These are phyloP conservation scores for Globisporangium cylindrosporum DNA, from an alignment of 352 stramenopile species.

Conservation along the genomic window DNA sequence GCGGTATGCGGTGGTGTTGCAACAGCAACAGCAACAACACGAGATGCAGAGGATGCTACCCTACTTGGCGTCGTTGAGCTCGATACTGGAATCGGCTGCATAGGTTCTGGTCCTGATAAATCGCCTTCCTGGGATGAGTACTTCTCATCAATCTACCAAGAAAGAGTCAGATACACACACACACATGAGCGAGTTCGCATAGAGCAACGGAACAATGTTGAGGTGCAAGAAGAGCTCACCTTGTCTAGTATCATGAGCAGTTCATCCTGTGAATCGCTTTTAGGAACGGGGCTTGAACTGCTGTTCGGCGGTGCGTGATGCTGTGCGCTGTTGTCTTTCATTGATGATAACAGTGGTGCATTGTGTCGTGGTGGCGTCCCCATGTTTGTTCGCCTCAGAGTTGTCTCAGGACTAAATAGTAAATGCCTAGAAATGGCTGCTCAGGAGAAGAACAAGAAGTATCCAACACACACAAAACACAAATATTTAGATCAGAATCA, in stretches of 20 bases:
- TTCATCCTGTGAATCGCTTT: slow-evolving; percentile 55
- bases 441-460: neutral
- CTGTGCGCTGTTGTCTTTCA: neutral
- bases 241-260: slow-evolving; percentile 55
- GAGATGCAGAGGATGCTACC: neutral
- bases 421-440: slow-evolving; percentile 44
- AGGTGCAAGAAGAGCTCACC: slow-evolving; percentile 12
- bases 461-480: neutral
- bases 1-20: neutral
- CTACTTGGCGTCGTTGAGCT: neutral
- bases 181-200: neutral
- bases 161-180: neutral
- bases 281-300: neutral
- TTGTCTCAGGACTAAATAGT: slow-evolving; percentile 39
- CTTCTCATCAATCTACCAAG: slow-evolving; percentile 45
- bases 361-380: slow-evolving; percentile 15
- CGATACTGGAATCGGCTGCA: neutral
- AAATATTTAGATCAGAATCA: neutral
- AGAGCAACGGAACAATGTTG: neutral
- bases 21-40: neutral
- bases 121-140: slow-evolving; percentile 37
- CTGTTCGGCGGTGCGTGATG: neutral
- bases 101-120: neutral
- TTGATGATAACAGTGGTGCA: neutral
- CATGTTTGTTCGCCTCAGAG: neutral